A percentile compares a stretch with the other conserved stretches of the same genome.
Evolutionary conservation across 2,329 filamentous ascomycete genomes (phyloP).

Genomic region (Metarhizium robertsii): DNA sequence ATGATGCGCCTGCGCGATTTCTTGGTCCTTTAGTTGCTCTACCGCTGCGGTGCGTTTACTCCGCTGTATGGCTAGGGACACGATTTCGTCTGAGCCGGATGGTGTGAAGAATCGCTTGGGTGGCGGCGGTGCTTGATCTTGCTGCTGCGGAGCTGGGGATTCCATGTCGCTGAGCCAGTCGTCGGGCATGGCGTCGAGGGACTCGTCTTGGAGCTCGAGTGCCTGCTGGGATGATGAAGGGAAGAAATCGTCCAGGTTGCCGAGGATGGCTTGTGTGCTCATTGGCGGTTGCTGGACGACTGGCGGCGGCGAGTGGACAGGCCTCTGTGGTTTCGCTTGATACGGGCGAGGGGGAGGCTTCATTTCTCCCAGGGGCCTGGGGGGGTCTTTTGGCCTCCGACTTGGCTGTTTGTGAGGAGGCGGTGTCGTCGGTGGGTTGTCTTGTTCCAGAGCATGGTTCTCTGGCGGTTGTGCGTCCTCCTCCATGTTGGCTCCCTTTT

Average conservation of each 20-base stretch:
- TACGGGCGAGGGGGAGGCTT: neutral
- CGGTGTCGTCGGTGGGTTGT: neutral
- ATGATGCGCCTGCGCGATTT: conserved; percentile 13
- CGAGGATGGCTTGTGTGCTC: conserved; percentile 45
- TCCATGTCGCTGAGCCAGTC: neutral
- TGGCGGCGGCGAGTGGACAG: conserved; percentile 4
- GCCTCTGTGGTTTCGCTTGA: neutral
- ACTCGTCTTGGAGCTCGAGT: conserved; percentile 39
- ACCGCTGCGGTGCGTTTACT: conserved; percentile 25
- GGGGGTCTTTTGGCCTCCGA: neutral
- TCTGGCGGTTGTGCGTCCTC: neutral
- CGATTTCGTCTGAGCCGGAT: conserved; percentile 24
- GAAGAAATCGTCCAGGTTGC: conserved; percentile 44
- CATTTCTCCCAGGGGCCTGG: neutral
- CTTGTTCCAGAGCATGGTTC: neutral
- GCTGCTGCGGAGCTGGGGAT: conserved; percentile 8
- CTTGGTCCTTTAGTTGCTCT: conserved; percentile 17
- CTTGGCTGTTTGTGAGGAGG: too few species aligned
- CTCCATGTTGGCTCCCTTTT: neutral
- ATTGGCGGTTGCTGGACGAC: conserved; percentile 18
- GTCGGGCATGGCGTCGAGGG: neutral
- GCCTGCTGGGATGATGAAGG: conserved; percentile 47
- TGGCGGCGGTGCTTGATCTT: conserved; percentile 1
- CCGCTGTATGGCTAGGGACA: conserved; percentile 24
- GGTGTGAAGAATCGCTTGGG: conserved; percentile 26